Percentiles rank a stretch among this genome's conserved stretches.
Conservation (phyloP, 192 early-diverging fungal species). For the Gryganskiella cystojenkinii region DNA sequence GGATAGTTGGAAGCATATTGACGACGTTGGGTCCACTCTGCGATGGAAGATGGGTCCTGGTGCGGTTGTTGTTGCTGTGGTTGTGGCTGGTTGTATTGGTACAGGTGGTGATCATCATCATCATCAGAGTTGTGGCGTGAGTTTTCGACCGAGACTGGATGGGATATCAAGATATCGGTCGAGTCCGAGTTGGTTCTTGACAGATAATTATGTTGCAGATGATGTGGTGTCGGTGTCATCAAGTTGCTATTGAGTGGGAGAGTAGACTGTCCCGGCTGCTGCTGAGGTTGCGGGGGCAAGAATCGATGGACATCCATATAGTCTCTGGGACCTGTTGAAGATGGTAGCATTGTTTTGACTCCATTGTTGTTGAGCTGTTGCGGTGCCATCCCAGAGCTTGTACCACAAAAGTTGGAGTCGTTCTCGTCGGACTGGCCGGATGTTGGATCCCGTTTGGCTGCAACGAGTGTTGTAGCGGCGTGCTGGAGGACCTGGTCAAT, state of each 20-base stretch:
- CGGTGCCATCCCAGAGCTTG: background rate
- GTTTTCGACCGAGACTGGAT: constrained; percentile 20
- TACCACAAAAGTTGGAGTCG: background rate
- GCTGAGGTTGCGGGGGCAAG: background rate
- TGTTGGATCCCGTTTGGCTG: constrained; percentile 13
- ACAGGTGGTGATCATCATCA: constrained; percentile 21
- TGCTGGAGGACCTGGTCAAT: constrained; percentile 33
- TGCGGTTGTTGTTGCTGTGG: constrained; percentile 1
- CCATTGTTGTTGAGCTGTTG: background rate
- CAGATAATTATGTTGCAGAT: constrained; percentile 11
- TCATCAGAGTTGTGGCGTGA: constrained; percentile 35
- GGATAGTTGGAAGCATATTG: background rate
- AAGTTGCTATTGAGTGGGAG: background rate
- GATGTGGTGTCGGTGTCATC: background rate
- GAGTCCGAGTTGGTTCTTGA: constrained; percentile 37
- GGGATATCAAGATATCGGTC: constrained; percentile 30
- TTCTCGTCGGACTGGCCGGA: background rate
- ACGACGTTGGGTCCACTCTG: constrained; percentile 14
- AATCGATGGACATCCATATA: constrained; percentile 2
- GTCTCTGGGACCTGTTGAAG: background rate
- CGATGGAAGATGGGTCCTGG: background rate
- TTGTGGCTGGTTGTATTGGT: background rate
- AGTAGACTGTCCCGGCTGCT: background rate
- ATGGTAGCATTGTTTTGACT: too few relatives aligned
- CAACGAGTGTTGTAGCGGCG: constrained; percentile 23